These are phyloP conservation scores for Aspergillus sp. DNA, from an alignment of 2,329 filamentous ascomycete species.

Conservation along the genomic window DNA sequence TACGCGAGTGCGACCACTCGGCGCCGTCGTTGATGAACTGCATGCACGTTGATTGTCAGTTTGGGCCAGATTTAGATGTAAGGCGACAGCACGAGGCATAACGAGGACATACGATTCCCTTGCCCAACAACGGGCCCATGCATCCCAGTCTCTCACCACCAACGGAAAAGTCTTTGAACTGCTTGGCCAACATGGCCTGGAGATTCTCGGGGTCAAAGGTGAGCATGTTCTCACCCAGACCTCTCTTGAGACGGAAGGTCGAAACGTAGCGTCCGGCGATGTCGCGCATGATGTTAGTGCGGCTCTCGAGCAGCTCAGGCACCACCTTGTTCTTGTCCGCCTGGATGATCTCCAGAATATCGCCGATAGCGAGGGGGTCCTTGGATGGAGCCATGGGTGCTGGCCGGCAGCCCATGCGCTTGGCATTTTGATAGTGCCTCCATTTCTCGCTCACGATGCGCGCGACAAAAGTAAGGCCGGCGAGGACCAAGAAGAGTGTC, in stretches of 20 bases:
- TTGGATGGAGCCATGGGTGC: too few relatives aligned
- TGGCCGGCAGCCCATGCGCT: too few relatives aligned
- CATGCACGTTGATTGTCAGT: conserved; percentile 1
- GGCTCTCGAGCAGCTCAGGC: conserved; percentile 23
- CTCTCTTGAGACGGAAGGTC: conserved; percentile 26
- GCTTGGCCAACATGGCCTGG: conserved; percentile 79
- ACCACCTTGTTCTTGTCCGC: conserved; percentile 30
- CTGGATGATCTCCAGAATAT: conserved; percentile 29
- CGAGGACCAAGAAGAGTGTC: too few relatives aligned
- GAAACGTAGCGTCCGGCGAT: conserved; percentile 27
- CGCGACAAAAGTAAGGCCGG: too few relatives aligned
- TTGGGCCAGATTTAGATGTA: not conserved
- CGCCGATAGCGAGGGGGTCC: conserved; percentile 12
- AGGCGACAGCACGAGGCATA: too few relatives aligned
- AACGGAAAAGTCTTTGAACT: conserved; percentile 82
- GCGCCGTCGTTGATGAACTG: conserved; percentile 69
- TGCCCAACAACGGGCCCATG: conserved; percentile 38
- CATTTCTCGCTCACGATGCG: too few relatives aligned
- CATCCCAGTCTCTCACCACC: conserved; percentile 71
- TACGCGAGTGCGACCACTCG: conserved; percentile 75
- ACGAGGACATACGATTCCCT: conserved; percentile 47
- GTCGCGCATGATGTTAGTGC: conserved; percentile 23
- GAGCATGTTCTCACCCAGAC: conserved; percentile 26
- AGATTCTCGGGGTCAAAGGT: conserved; percentile 61
- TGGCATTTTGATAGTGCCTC: too few relatives aligned